Conservation (phyloP, 495 filamentous ascomycete genomes). For the Pseudevernia furfuracea region DNA sequence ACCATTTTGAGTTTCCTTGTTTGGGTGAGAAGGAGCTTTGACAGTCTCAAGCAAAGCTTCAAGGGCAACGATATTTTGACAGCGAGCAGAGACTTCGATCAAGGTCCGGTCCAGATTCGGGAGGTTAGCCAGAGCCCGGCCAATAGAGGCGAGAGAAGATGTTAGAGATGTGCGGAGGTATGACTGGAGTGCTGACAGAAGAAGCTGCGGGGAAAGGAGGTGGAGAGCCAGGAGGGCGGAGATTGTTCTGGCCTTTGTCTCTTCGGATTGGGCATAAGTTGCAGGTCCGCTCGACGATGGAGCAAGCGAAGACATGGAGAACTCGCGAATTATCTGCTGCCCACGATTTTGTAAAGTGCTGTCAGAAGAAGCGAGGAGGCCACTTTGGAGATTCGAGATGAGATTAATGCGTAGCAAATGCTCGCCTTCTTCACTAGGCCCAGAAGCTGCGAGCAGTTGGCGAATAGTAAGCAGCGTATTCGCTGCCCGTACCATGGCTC, state of each 20-base stretch:
- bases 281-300: constrained; percentile 29
- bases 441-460: constrained; percentile 58
- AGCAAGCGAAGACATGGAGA: constrained; percentile 65
- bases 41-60: constrained; percentile 67
- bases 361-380: constrained; percentile 63
- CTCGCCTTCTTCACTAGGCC: constrained; percentile 63
- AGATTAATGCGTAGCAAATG: constrained; percentile 64
- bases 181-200: constrained; percentile 68
- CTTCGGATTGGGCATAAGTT: constrained; percentile 74
- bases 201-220: constrained; percentile 67
- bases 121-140: constrained; percentile 66
- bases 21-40: constrained; percentile 56
- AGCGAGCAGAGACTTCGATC: constrained; percentile 70
- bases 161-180: constrained; percentile 72
- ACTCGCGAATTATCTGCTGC: constrained; percentile 75
- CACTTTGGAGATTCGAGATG: constrained; percentile 56
- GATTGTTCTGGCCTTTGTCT: constrained; percentile 61
- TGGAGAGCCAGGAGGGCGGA: constrained; percentile 74
- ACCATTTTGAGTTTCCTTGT: constrained; percentile 18
- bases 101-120: constrained; percentile 78
- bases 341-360: constrained; percentile 56
- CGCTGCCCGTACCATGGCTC: constrained; percentile 68
- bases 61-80: constrained; percentile 82
- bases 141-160: constrained; percentile 61
- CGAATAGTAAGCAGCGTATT: constrained; percentile 66